phyloP scores from a whole-genome alignment of 306 rosid genomes.

The Gynostemma pentaphyllum region DNA sequence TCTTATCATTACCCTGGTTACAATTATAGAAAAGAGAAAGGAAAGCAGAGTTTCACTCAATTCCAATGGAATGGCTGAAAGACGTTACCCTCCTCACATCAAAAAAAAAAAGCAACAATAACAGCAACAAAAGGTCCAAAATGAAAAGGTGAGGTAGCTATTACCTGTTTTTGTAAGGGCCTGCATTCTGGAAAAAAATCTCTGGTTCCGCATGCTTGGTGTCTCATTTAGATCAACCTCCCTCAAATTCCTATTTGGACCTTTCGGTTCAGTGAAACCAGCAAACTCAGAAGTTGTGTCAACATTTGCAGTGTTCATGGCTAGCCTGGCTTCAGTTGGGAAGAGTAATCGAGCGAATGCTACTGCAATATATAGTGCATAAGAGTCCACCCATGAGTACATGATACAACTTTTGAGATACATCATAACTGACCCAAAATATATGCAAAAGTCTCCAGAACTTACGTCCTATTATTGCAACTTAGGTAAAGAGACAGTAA shows the following conservation, averaged over 20 bases:
- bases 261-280: slow-evolving; percentile 16
- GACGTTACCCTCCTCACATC: no score
- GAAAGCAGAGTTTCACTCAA: no score
- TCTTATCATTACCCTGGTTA: no score
- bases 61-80: background rate
- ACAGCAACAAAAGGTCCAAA: background rate
- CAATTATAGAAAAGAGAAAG: no score
- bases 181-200: slow-evolving; percentile 34
- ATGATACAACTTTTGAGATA: background rate
- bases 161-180: slow-evolving; percentile 40
- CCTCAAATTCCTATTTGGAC: slow-evolving; percentile 27
- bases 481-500: background rate
- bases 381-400: background rate
- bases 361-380: slow-evolving; percentile 23
- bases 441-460: background rate
- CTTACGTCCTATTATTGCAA: no score
- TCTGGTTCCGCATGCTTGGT: slow-evolving; percentile 27
- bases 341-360: slow-evolving; percentile 39
- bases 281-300: slow-evolving; percentile 26
- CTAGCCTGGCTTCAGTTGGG: slow-evolving; percentile 37
- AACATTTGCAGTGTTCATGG: slow-evolving; percentile 32
- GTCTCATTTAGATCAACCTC: slow-evolving; percentile 46
- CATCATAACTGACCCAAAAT: background rate
- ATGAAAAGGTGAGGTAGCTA: background rate
- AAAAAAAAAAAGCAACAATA: no score